Evolutionary conservation across 805 yeast species (phyloP).

Genomic region (Ogataea nakhonphanomensis): DNA sequence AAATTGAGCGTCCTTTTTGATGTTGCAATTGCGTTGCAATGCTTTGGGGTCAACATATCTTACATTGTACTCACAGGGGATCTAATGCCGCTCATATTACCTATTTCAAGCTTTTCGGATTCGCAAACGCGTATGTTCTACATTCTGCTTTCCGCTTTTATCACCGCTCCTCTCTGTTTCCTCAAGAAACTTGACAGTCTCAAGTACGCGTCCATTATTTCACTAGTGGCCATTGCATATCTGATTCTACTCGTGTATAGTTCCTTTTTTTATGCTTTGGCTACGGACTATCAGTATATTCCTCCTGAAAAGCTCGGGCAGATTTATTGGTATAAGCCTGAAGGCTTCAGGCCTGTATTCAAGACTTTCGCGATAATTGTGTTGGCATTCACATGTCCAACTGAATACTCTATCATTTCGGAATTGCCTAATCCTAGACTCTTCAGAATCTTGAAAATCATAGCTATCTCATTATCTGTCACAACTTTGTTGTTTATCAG

Average conservation of each 20-base stretch:
- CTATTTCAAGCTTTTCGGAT: slow-evolving; percentile 35
- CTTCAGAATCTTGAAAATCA: slow-evolving; percentile 43
- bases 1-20: slow-evolving; percentile 68
- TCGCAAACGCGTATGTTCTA: slow-evolving; percentile 43
- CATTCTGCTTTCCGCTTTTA: slow-evolving; percentile 47
- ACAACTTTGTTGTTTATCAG: slow-evolving; percentile 56
- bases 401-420: slow-evolving; percentile 71
- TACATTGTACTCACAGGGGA: slow-evolving; percentile 77
- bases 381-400: slow-evolving; percentile 81
- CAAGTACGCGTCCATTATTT: slow-evolving; percentile 68
- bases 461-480: slow-evolving; percentile 44
- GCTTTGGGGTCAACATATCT: slow-evolving; percentile 73
- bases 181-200: slow-evolving; percentile 63
- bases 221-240: slow-evolving; percentile 63
- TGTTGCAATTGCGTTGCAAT: slow-evolving; percentile 68
- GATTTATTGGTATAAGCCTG: slow-evolving; percentile 39
- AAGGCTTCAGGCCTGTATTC: slow-evolving; percentile 43
- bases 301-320: slow-evolving; percentile 41
- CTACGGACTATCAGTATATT: slow-evolving; percentile 37
- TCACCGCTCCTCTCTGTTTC: slow-evolving; percentile 63
- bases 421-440: slow-evolving; percentile 58
- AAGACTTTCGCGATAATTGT: slow-evolving; percentile 71
- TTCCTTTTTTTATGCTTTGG: slow-evolving; percentile 38
- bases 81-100: slow-evolving; percentile 56
- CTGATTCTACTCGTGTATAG: slow-evolving; percentile 52